Conservation (phyloP, 495 filamentous ascomycete species). For the Rostrohypoxylon terebratum region DNA sequence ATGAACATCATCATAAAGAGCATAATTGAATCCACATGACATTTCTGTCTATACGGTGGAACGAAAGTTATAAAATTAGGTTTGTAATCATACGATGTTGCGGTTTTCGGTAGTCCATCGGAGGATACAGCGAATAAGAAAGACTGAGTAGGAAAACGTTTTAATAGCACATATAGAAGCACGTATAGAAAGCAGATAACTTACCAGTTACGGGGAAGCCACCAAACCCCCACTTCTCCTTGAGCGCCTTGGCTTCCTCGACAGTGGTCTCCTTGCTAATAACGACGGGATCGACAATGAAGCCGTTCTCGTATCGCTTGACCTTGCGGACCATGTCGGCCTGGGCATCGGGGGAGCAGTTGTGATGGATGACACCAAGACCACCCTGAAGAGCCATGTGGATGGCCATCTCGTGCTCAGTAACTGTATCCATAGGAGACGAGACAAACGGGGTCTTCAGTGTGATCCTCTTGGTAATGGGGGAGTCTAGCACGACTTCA, state of each 20-base stretch:
- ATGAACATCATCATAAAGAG: constrained; percentile 57
- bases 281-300: constrained; percentile 96
- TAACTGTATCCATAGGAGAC: constrained; percentile 99
- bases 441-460: constrained; percentile 96
- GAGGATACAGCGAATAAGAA: constrained; percentile 27
- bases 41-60: constrained; percentile 93
- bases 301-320: constrained; percentile 99
- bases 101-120: neutral
- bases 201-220: constrained; percentile 98
- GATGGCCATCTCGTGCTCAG: constrained; percentile 98
- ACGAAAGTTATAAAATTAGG: constrained; percentile 97
- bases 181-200: constrained; percentile 51
- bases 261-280: constrained; percentile 89
- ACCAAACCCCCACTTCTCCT: constrained; percentile 98
- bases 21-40: constrained; percentile 80
- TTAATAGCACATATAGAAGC: constrained; percentile 31
- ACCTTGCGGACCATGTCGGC: constrained; percentile 99
- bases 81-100: constrained; percentile 76
- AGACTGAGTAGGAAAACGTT: neutral
- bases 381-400: constrained; percentile 98
- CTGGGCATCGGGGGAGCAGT: constrained; percentile 93
- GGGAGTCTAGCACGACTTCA: constrained; percentile 87
- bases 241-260: constrained; percentile 88
- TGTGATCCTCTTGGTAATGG: constrained; percentile 90
- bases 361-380: constrained; percentile 98